Conservation (phyloP, 1,139 yeast genomes). For the Yamadazyma pseudoaaseri region DNA sequence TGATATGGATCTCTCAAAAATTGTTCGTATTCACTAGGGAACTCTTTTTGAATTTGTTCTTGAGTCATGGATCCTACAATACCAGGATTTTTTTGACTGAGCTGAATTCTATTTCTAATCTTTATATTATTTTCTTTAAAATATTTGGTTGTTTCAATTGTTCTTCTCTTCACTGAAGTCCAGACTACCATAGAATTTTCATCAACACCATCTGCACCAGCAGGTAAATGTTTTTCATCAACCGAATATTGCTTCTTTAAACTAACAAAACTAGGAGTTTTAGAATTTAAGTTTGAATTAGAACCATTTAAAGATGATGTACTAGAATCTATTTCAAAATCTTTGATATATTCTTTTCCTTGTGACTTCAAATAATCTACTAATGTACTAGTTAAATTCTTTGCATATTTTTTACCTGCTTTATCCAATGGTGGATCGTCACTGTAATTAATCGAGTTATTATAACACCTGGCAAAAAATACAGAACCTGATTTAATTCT, state of each 20-base stretch:
- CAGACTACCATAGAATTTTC: slow-evolving; percentile 70
- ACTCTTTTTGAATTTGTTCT: slow-evolving; percentile 56
- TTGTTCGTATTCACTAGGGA: slow-evolving; percentile 68
- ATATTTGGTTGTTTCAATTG: slow-evolving; percentile 73
- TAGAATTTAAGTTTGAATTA: slow-evolving; percentile 5
- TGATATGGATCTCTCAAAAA: slow-evolving; percentile 83
- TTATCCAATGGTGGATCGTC: slow-evolving; percentile 67
- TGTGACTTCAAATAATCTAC: slow-evolving; percentile 33
- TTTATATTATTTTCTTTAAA: slow-evolving; percentile 60
- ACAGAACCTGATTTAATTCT: slow-evolving; percentile 83
- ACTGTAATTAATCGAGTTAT: slow-evolving; percentile 53
- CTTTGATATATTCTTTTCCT: slow-evolving; percentile 28
- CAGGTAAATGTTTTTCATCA: slow-evolving; percentile 41
- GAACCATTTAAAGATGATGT: slow-evolving; percentile 2
- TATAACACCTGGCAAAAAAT: slow-evolving; percentile 81
- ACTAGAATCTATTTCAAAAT: slow-evolving; percentile 4
- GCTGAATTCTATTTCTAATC: slow-evolving; percentile 73
- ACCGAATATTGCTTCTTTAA: slow-evolving; percentile 20
- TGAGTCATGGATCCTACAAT: slow-evolving; percentile 67
- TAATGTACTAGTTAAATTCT: slow-evolving; percentile 37
- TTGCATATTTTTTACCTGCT: slow-evolving; percentile 56
- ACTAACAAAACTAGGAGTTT: slow-evolving; percentile 8
- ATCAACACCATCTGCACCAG: slow-evolving; percentile 48
- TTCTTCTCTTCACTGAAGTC: slow-evolving; percentile 88
- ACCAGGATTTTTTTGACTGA: slow-evolving; percentile 92